Percentiles rank a stretch among this genome's conserved stretches.
These are phyloP conservation scores for Gleditsia sinensis DNA, from an alignment of 306 rosid species.

Conservation along the genomic window DNA sequence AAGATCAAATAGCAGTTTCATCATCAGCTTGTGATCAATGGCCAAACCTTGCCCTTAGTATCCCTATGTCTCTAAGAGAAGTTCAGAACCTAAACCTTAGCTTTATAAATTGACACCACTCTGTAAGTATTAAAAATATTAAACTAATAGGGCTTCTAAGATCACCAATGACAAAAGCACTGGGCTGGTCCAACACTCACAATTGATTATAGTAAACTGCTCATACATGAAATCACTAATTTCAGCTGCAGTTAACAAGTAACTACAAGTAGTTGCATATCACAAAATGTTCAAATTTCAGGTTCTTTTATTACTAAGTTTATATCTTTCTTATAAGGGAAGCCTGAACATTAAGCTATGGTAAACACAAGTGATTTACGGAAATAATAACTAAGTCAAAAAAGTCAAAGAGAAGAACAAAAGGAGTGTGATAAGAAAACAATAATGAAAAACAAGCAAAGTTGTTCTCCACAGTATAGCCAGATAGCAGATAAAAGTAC, in stretches of 20 bases:
- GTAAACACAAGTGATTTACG: background rate
- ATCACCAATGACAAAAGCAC: background rate
- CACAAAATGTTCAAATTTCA: background rate
- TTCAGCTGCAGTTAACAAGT: constrained; percentile 24
- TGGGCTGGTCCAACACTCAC: background rate
- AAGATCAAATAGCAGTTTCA: background rate
- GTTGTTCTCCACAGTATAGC: background rate
- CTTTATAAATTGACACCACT: background rate
- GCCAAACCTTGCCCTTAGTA: background rate
- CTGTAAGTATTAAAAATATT: background rate
- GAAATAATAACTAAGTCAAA: background rate
- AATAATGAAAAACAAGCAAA: background rate
- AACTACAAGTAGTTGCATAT: background rate
- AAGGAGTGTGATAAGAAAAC: no score
- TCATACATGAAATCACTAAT: constrained; percentile 1
- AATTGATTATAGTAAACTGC: background rate
- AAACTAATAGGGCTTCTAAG: background rate
- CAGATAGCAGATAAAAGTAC: background rate
- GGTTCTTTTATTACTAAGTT: background rate
- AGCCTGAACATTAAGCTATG: background rate
- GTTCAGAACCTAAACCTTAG: background rate
- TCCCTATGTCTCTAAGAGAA: background rate
- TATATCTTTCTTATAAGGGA: background rate
- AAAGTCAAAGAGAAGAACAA: background rate
- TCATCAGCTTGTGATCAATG: background rate